Evolutionary conservation across 305 asterid genomes (phyloP), one percentile per base, ranked within the genome.

Genomic region (Withania somnifera): DNA sequence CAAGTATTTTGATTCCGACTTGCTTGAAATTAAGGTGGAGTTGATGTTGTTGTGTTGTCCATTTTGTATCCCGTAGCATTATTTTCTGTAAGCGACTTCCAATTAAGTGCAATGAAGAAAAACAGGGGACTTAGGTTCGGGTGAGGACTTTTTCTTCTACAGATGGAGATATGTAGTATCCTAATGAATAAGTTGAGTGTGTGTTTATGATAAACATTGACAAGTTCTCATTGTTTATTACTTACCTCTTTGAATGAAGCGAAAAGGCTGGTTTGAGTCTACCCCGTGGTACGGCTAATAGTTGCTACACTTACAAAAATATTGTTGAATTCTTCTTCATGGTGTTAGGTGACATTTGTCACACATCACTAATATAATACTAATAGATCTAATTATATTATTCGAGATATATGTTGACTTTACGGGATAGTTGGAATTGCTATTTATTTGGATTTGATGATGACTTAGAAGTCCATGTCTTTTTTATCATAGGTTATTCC

Each of bases 401-500:
- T 45, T 58, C 24, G 15, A 36, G 30, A 13, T 32, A 17, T 40
- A 10, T 57, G 76, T 75, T 45, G 52, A 57, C 79, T 50, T 58
- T 11, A 42, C 11, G 1, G 17, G 68, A 50, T 50, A 52, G 6
- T 47, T 78, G 68, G 69, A 22, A 45, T 80, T 45, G 58, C 77
- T 63, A 3, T 54, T n/a, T 32, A 10, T 52, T 54, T 71, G 84
- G 53, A 28, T 20, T 5, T 42, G 47, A n/a, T n/a, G n/a, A n/a
- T n/a, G n/a, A 34, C 40, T 56, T 11, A 22, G 40, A 24, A 42
- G 6, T 17, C 77, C 6, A 22, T 17, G 57, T 38, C 24, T 40
- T 40, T n/a, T 79, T 73, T 63, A 13, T 17, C 30, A 52, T 83
- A 93, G 97, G 88, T 78, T 88, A 86, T 94, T 94, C 85, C 88